A percentile compares a stretch with the other conserved stretches of the same genome.
phyloP scores from a whole-genome alignment of 805 yeast species.

The Cephaloascus fragrans region DNA sequence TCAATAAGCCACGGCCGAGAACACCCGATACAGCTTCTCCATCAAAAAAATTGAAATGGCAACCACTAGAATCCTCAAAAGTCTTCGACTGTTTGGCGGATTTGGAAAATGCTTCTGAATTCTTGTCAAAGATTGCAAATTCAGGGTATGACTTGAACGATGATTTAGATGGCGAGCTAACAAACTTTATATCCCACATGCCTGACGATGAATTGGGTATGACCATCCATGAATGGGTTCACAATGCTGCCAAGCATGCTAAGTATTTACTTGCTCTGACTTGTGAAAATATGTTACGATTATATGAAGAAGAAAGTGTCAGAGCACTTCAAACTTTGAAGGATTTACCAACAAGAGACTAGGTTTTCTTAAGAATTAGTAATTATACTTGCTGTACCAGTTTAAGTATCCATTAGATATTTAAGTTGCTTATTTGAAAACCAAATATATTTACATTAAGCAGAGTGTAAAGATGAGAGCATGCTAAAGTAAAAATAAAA shows the following conservation, averaged over 20 bases:
- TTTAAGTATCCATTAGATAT: no score
- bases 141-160: constrained; percentile 37
- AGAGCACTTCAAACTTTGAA: constrained; percentile 36
- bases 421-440: no score
- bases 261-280: constrained; percentile 34
- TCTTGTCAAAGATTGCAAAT: constrained; percentile 19
- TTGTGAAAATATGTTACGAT: constrained; percentile 35
- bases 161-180: constrained; percentile 57
- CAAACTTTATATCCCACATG: constrained; percentile 56
- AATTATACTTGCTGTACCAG: no score
- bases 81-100: constrained; percentile 10
- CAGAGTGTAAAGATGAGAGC: no score
- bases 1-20: not conserved
- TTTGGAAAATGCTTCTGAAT: constrained; percentile 25
- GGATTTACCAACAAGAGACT: constrained; percentile 17
- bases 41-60: constrained; percentile 4
- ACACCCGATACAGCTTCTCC: not conserved
- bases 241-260: constrained; percentile 44
- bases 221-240: constrained; percentile 67
- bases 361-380: no score
- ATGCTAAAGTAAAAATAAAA: no score
- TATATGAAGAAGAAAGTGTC: constrained; percentile 37
- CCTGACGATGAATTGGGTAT: constrained; percentile 60
- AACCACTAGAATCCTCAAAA: constrained; percentile 4
- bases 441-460: no score